Evolutionary conservation across 192 early-diverging fungal species (phyloP), one percentile per base, ranked within the genome.

Genomic region (Dimargaris cristalligena): DNA sequence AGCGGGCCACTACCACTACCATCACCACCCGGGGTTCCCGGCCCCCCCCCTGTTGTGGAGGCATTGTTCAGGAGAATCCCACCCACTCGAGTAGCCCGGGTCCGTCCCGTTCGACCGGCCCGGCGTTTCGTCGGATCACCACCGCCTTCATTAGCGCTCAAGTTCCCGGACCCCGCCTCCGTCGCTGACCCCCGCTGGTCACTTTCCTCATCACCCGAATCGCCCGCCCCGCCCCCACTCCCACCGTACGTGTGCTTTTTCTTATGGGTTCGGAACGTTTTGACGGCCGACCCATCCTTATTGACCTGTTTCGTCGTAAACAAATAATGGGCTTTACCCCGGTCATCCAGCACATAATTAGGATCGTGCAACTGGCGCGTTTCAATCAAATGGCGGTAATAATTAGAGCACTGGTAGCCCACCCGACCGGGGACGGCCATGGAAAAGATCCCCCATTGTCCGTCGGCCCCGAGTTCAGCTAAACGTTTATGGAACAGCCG

Each of bases 391-490:
- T 86, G 71, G 31, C 93, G 82, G 70, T 97, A 97, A 71, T 92
- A 97, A 74, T 94, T 97, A 28, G 93, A 92, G 67, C 93, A 97
- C 84, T 95, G 93, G 68, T 97, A 97, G 14, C 93, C 93, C 35
- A 97, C 93, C 47, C 93, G 81, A 28, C 93, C 93, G 14, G 93
- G 91, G 38, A 97, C 88, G 4, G 86, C 78, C 84, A 92, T 92
- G 28, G 90, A 91, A 69, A 97, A 97, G 44, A 94, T 83, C 29
- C 93, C 92, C 92, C 93, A 97, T 68, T 97, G 92, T 11, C 93
- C 92, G 63, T 92, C 90, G 25, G 89, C 90, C 6, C 93, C 93
- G 29, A 91, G 76, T 65, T 94, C 91, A 41, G 74, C 68, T 61
- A 97, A 68, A 28, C 92, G 77, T 48, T 83, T 68, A 60, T 92